phyloP scores from a whole-genome alignment of 2,329 filamentous ascomycete species.

The Ophiocordyceps camponoti-floridani region DNA sequence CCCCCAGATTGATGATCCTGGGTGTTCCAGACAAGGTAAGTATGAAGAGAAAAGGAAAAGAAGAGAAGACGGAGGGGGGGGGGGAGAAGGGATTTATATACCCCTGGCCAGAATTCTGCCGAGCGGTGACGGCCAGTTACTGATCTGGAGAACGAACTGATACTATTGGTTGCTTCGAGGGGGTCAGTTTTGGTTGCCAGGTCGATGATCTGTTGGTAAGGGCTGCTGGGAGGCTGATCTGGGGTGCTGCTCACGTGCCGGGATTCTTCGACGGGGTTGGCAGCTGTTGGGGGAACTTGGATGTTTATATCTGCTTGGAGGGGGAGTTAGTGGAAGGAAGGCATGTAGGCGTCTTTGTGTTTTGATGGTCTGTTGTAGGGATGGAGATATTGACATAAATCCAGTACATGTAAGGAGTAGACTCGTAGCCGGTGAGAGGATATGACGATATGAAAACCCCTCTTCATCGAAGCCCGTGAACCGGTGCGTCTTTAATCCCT shows the following conservation, averaged over 20 bases:
- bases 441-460: too few relatives aligned
- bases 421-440: too few relatives aligned
- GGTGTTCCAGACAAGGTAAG: conserved; percentile 28
- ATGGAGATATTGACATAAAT: too few relatives aligned
- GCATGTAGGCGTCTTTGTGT: background rate
- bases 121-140: conserved; percentile 3
- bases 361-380: too few relatives aligned
- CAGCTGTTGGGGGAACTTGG: background rate
- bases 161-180: background rate
- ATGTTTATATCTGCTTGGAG: background rate
- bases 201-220: too few relatives aligned
- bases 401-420: too few relatives aligned
- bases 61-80: conserved; percentile 1
- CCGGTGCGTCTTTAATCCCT: too few relatives aligned
- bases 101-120: conserved; percentile 1
- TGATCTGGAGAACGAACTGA: background rate
- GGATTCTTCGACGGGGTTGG: background rate
- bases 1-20: conserved; percentile 23
- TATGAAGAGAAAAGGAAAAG: conserved; percentile 23
- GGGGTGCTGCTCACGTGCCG: background rate
- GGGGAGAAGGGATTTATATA: conserved; percentile 2
- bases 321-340: too few relatives aligned
- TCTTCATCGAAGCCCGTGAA: too few relatives aligned
- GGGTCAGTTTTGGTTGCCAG: background rate
- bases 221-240: background rate